Evolutionary conservation across 495 filamentous ascomycete genomes (phyloP).

Genomic region (Paragyromitra xinjiangensis): DNA sequence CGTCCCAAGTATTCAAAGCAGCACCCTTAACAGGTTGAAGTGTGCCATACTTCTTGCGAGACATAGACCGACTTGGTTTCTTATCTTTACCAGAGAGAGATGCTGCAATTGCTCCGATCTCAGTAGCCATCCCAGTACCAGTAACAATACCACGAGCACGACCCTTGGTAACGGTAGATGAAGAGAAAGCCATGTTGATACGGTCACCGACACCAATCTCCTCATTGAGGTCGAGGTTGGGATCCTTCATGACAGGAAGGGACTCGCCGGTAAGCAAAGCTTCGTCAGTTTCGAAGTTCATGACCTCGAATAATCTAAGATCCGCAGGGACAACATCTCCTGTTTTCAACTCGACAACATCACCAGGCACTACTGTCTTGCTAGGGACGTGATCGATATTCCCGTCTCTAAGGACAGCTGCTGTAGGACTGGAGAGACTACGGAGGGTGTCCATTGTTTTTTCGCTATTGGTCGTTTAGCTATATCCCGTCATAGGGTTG

Average conservation of each 20-base stretch:
- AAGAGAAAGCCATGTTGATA: conserved; percentile 74
- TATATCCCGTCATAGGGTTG: neutral
- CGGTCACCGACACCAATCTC: conserved; percentile 71
- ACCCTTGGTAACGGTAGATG: conserved; percentile 73
- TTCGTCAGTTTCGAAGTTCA: conserved; percentile 79
- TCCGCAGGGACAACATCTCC: conserved; percentile 87
- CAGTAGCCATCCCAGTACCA: conserved; percentile 80
- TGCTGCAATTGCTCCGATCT: conserved; percentile 84
- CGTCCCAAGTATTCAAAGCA: conserved; percentile 69
- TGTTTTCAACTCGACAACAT: conserved; percentile 80
- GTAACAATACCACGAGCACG: conserved; percentile 73
- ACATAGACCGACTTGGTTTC: conserved; percentile 70
- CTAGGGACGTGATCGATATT: conserved; percentile 71
- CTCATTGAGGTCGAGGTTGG: conserved; percentile 60
- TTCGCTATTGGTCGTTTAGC: conserved; percentile 61
- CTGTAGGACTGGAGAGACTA: conserved; percentile 79
- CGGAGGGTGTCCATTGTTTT: conserved; percentile 85
- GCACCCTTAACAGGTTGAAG: conserved; percentile 68
- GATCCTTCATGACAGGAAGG: conserved; percentile 66
- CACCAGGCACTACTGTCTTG: conserved; percentile 80
- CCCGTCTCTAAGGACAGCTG: conserved; percentile 77
- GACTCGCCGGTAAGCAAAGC: conserved; percentile 79
- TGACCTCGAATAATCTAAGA: conserved; percentile 75
- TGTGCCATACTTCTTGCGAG: conserved; percentile 69
- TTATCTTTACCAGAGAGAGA: conserved; percentile 68